These are phyloP conservation scores for Chlorella sp. DNA, from an alignment of 139 green algal species.

Conservation along the genomic window DNA sequence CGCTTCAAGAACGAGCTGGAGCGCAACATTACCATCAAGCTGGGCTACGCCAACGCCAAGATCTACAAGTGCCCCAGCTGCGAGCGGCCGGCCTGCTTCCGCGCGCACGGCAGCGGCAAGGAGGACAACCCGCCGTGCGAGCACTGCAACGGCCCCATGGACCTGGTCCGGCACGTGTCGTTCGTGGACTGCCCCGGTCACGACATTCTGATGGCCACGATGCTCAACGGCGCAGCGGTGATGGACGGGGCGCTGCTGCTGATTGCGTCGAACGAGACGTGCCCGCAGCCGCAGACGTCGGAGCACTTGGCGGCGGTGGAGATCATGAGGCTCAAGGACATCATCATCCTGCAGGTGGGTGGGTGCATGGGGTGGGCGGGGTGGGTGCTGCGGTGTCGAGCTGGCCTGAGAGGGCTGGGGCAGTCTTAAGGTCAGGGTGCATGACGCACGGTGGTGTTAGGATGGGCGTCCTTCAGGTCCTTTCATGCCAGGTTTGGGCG, in stretches of 20 bases:
- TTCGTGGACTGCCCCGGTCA: constrained; percentile 98
- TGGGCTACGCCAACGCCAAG: constrained; percentile 99
- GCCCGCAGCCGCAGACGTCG: constrained; percentile 95
- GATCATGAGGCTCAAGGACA: constrained; percentile 90
- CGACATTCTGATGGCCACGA: constrained; percentile 99
- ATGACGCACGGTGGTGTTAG: too few species aligned
- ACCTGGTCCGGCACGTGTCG: constrained; percentile 91
- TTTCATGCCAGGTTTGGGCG: too few species aligned
- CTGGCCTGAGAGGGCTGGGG: too few species aligned
- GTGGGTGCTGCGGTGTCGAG: too few species aligned
- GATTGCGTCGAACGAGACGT: constrained; percentile 97
- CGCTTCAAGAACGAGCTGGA: constrained; percentile 99
- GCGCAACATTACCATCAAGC: constrained; percentile 99
- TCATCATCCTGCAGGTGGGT: constrained; percentile 50
- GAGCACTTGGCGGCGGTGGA: constrained; percentile 97
- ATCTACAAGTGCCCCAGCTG: constrained; percentile 92
- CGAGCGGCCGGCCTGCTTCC: constrained; percentile 79
- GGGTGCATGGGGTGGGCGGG: too few species aligned
- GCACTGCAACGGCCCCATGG: constrained; percentile 64
- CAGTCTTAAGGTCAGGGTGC: too few species aligned
- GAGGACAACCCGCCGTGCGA: constrained; percentile 67
- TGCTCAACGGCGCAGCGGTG: constrained; percentile 99
- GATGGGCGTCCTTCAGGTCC: too few species aligned
- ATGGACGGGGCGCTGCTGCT: constrained; percentile 99
- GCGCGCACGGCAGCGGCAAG: constrained; percentile 86